Base-by-base conservation (phyloP, 805 yeast genomes). In the Starmera pachycereana region DNA sequence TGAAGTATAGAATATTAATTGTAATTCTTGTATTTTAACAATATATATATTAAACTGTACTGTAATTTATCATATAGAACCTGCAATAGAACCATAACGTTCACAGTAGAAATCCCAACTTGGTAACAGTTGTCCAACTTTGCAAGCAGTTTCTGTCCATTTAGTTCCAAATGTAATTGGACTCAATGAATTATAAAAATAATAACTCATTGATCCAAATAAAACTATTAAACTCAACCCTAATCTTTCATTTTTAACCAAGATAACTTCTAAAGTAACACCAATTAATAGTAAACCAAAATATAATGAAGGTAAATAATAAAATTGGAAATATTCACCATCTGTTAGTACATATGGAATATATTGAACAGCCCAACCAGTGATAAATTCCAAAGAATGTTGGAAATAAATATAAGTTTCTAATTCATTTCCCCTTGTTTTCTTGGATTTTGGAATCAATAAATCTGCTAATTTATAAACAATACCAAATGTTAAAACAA, bases 321-420 rank as follows among this genome's bases (percentile, higher is more conserved):
- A 68, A 39, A 66, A 72, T 6, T 68, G 49, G 43, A 67, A 66
- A 42, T 66, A 53, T 38, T 51, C 51, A n/a, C 56, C 56, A 29
- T 50, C 53, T 1, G 38, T 28, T 8, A 44, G 8, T 52, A 71
- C 64, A 44, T 72, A 77, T 14, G 92, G 90, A 33, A 70, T 46
- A 45, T 66, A 73, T 49, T 80, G 79, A 18, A 78, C 28, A 2
- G 66, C 44, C 73, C 78, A 84, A 1, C 86, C 92, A 3, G 73
- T 43, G 13, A 52, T 50, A 30, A 52, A 49, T 25, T 52, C 51
- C 30, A 57, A 47, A 29, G 63, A 60, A 32, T 47, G 43, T 33
- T 40, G 22, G 32, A 45, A 48, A 36, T 43, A 51, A 36, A 31
- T 34, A 11, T 44, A 34, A 14, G 46, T 30, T 29, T 44, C 40